Evolutionary conservation across 768 basidiomycete species (phyloP).

Genomic region (Hemileccinum rubropunctum): DNA sequence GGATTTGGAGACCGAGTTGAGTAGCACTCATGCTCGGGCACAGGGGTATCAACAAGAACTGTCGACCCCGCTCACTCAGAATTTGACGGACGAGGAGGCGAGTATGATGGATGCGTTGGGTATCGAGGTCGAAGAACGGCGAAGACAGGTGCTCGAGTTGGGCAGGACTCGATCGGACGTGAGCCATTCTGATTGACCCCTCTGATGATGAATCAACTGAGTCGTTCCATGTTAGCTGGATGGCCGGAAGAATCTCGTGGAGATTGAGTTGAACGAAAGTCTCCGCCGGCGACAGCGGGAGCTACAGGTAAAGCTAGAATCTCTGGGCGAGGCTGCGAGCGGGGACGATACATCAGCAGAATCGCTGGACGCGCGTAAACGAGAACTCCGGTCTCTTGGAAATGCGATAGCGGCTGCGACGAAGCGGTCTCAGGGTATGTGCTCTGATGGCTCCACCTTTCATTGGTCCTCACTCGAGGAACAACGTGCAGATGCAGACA

Average conservation of each 20-base stretch:
- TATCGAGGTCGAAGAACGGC: slow-evolving; percentile 71
- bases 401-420: slow-evolving; percentile 62
- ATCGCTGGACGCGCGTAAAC: slow-evolving; percentile 62
- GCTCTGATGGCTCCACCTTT: neutral
- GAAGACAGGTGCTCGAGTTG: slow-evolving; percentile 67
- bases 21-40: slow-evolving; percentile 57
- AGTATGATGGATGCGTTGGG: slow-evolving; percentile 60
- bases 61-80: slow-evolving; percentile 68
- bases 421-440: slow-evolving; percentile 58
- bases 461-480: neutral
- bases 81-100: slow-evolving; percentile 73
- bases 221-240: slow-evolving; percentile 40
- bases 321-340: slow-evolving; percentile 58
- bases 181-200: slow-evolving; percentile 19
- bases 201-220: neutral
- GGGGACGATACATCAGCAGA: slow-evolving; percentile 58
- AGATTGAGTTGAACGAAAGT: slow-evolving; percentile 92
- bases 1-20: slow-evolving; percentile 72
- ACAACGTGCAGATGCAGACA: slow-evolving; percentile 58
- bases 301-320: slow-evolving; percentile 70
- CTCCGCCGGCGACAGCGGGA: slow-evolving; percentile 79
- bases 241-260: slow-evolving; percentile 72
- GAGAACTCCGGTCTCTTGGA: slow-evolving; percentile 69
- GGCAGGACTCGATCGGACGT: slow-evolving; percentile 72
- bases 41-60: slow-evolving; percentile 69